Conservation (phyloP, 2,329 filamentous ascomycete genomes). For the Penicillium glabrum region DNA sequence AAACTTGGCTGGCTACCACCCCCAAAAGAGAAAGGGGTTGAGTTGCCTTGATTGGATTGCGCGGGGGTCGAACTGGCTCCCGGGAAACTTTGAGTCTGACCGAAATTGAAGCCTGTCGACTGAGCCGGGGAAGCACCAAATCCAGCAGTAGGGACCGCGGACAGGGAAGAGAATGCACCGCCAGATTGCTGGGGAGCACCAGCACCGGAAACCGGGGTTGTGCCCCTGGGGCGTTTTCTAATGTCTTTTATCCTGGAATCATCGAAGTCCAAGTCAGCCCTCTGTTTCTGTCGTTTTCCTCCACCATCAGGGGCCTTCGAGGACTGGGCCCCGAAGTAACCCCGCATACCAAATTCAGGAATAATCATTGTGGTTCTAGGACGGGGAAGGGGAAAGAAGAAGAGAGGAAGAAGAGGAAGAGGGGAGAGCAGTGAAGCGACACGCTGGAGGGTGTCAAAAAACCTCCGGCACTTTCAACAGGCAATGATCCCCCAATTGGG, state of each 20-base stretch:
- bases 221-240: conserved; percentile 15
- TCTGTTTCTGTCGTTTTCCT: background rate
- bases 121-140: conserved; percentile 9
- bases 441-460: background rate
- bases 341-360: too few species aligned
- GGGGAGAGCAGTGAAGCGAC: background rate
- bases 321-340: too few species aligned
- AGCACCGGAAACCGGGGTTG: conserved; percentile 15
- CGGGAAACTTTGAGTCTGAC: conserved; percentile 25
- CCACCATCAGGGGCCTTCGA: background rate
- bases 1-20: conserved; percentile 16
- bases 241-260: conserved; percentile 31
- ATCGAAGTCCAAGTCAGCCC: conserved; percentile 1
- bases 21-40: conserved; percentile 19
- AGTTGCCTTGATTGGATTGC: conserved; percentile 12
- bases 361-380: too few species aligned
- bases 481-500: background rate
- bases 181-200: conserved; percentile 5
- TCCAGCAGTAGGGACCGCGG: conserved; percentile 6
- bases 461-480: background rate
- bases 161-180: conserved; percentile 12
- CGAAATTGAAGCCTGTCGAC: conserved; percentile 19
- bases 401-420: background rate
- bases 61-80: conserved; percentile 14
- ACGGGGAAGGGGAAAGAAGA: background rate